Evolutionary conservation across 2,329 filamentous ascomycete genomes (phyloP).

Genomic region (Arthrobotrys pseudoclavata): DNA sequence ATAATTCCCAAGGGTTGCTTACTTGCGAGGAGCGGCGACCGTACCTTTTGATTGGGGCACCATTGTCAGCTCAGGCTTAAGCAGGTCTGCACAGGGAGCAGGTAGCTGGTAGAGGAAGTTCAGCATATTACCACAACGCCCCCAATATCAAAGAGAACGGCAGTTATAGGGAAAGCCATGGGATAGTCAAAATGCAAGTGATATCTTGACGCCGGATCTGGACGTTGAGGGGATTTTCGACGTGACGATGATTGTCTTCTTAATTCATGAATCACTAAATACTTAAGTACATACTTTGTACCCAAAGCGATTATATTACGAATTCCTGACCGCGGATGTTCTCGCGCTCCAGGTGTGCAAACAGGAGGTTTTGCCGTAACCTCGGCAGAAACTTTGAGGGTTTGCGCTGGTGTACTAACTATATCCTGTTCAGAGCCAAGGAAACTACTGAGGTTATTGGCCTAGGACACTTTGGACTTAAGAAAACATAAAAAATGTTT

Average conservation of each 20-base stretch:
- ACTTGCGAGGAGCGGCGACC: constrained; percentile 89
- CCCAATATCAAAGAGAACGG: constrained; percentile 92
- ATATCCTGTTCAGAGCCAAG: too few species aligned
- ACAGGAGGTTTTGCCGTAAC: constrained; percentile 35
- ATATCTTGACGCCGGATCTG: background rate
- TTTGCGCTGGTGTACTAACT: background rate
- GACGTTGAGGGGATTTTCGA: background rate
- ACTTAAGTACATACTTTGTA: background rate
- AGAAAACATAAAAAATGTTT: too few species aligned
- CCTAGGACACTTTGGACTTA: too few species aligned
- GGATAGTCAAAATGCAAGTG: too few species aligned
- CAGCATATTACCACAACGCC: constrained; percentile 78
- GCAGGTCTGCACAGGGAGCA: too few species aligned
- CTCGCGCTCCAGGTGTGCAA: background rate
- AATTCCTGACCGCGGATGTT: constrained; percentile 7
- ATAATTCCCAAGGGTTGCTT: constrained; percentile 30
- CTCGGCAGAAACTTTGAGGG: constrained; percentile 41
- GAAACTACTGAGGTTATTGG: too few species aligned
- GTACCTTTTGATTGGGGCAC: constrained; percentile 66
- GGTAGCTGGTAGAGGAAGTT: background rate
- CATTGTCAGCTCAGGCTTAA: background rate
- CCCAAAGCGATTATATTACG: background rate
- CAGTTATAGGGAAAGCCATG: constrained; percentile 68
- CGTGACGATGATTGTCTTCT: background rate
- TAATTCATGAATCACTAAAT: background rate